Base-by-base conservation (phyloP, 2,329 filamentous ascomycete species). In the Myriosclerotinia scirpicola region DNA sequence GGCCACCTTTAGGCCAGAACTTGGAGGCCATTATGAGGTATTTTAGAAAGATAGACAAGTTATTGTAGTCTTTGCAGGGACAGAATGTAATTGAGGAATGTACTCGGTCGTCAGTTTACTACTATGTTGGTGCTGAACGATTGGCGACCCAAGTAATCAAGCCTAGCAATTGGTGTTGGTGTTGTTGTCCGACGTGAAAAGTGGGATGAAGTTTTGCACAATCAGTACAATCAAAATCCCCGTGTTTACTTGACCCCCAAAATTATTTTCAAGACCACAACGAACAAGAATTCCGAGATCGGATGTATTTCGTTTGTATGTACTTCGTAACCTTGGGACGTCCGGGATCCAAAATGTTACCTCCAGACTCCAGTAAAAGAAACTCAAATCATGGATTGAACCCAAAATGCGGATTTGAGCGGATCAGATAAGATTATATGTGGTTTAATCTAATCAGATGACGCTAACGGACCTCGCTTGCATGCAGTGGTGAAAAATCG, bases 11-110 rank as follows among this genome's bases (percentile, higher is more conserved):
- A 26, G 76, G 76, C 76, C 76, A 77, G 68, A 77, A 77, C 62
- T 75, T 73, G 52, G 74, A 75, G 22, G 71, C 70, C 72, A 73
- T 76, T 81, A 70, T 84, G 82, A 69, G 82, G 80, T 59, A 83
- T 75, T 26, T 1, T 12, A 8, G 44, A 9, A n/a, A 61, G 8
- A 20, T 6, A 0, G 44, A 61, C 34, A 46, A 50, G 2, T 14
- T 55, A 20, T 50, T 30, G 54, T 26, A 50, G 9, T 1, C n/a
- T 14, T 26, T 9, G 8, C n/a, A 61, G 50, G n/a, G 22, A 61
- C 30, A 50, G 30, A 38, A 50, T 20, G 20, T 11, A 30, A 30
- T n/a, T 30, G 55, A 46, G n/a, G 15, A 30, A n/a, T n/a, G 17
- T 2, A n/a, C 40, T 46, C 15, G 3, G 40, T 11, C 26, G 15